Conservation (phyloP, 768 basidiomycete genomes). For the Kwoniella sp. region DNA sequence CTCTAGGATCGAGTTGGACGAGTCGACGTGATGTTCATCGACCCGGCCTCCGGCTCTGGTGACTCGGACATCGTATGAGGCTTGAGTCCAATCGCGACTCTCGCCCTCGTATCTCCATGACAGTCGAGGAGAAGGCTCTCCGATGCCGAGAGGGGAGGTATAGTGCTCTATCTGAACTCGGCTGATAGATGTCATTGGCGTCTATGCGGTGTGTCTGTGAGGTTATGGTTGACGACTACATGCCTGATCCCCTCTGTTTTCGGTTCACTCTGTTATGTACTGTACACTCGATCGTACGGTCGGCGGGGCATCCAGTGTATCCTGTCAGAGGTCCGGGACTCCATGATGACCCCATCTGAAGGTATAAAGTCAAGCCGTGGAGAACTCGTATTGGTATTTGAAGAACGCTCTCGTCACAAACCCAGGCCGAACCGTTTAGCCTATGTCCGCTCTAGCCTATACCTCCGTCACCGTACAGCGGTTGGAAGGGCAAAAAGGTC, state of each 20-base stretch:
- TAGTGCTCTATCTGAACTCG: slow-evolving; percentile 15
- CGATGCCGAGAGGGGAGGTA: slow-evolving; percentile 16
- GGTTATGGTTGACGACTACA: neutral
- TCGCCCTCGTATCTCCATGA: slow-evolving; percentile 14
- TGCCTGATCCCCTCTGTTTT: neutral
- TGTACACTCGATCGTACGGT: no score
- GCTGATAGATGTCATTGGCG: neutral
- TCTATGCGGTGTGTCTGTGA: neutral
- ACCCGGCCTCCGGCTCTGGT: neutral
- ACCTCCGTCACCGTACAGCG: no score
- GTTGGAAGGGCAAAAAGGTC: no score
- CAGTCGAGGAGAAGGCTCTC: slow-evolving; percentile 12
- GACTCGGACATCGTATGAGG: slow-evolving; percentile 34
- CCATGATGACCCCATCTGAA: no score
- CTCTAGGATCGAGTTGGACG: slow-evolving; percentile 23
- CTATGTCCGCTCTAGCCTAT: no score
- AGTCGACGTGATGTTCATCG: slow-evolving; percentile 6
- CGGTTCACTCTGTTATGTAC: no score
- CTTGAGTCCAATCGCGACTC: slow-evolving; percentile 30
- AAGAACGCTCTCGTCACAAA: no score
- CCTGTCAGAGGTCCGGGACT: neutral
- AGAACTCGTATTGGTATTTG: no score
- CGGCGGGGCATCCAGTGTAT: no score
- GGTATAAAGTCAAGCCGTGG: no score
- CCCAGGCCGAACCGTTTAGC: no score